phyloP scores from a whole-genome alignment of 331 rosid species.

The Prunus yedoensis region DNA sequence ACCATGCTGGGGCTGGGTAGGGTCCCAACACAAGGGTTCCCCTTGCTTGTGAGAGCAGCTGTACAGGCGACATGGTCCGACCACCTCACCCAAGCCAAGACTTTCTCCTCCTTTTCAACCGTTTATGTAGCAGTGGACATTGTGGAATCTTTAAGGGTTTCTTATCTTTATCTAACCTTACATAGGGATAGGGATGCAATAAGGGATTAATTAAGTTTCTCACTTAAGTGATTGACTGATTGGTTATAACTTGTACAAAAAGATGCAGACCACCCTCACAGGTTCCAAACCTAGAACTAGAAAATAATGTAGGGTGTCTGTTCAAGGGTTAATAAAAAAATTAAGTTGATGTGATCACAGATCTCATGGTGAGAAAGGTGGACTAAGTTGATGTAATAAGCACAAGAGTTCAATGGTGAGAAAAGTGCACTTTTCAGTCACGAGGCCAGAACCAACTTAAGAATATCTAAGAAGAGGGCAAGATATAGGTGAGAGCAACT shows the following conservation, averaged over 20 bases:
- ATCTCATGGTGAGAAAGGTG: not conserved
- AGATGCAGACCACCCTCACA: conserved; percentile 1
- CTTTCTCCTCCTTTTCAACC: no score
- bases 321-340: not conserved
- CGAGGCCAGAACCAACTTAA: conserved; percentile 3
- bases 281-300: no score
- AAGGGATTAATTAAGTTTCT: not conserved
- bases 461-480: conserved; percentile 4
- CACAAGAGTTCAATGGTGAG: conserved; percentile 13
- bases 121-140: no score
- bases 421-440: not conserved
- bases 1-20: no score
- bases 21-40: no score
- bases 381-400: not conserved
- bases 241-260: not conserved
- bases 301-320: conserved; percentile 12
- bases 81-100: no score
- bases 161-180: conserved; percentile 4
- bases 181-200: not conserved
- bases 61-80: no score
- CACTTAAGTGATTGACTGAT: not conserved
- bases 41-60: no score
- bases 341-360: not conserved
- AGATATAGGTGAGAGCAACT: conserved; percentile 4
- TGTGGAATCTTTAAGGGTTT: not conserved